Conservation (phyloP, 2,329 filamentous ascomycete species). For the Didymella sp. region DNA sequence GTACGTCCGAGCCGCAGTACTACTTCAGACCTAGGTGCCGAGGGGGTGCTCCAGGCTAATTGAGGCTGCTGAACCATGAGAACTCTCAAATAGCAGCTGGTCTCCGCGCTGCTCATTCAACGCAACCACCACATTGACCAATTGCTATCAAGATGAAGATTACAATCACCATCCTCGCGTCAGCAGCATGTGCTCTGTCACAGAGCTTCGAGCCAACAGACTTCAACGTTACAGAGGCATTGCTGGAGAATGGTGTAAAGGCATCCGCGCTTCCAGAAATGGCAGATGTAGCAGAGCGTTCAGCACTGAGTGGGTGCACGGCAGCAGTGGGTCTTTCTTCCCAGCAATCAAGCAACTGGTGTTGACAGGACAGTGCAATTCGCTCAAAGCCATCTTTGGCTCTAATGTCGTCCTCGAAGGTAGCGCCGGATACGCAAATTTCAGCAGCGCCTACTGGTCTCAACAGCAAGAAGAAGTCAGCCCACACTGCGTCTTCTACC, state of each 20-base stretch:
- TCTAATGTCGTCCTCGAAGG: conserved; percentile 22
- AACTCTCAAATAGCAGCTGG: neutral
- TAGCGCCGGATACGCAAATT: conserved; percentile 25
- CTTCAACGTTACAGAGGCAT: conserved; percentile 28
- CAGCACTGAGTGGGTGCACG: conserved; percentile 18
- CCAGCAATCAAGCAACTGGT: too few relatives aligned
- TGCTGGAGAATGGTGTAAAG: conserved; percentile 28
- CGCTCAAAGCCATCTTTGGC: conserved; percentile 27
- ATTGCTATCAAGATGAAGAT: neutral
- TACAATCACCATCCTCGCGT: neutral
- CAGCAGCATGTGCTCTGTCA: neutral
- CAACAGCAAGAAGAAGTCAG: conserved; percentile 23
- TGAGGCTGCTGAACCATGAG: neutral
- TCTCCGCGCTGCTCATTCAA: neutral
- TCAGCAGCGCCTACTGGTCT: conserved; percentile 24
- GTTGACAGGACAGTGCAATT: conserved; percentile 27
- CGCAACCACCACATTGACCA: neutral
- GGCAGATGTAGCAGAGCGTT: neutral
- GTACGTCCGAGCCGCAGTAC: neutral
- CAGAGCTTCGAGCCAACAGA: conserved; percentile 21
- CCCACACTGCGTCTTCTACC: conserved; percentile 37
- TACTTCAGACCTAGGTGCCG: conserved; percentile 9
- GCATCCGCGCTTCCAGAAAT: conserved; percentile 22
- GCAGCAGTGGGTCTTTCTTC: conserved; percentile 25
- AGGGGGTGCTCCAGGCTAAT: neutral